phyloP scores from a whole-genome alignment of 23 red algal species.

The Gracilariopsis chorda region DNA sequence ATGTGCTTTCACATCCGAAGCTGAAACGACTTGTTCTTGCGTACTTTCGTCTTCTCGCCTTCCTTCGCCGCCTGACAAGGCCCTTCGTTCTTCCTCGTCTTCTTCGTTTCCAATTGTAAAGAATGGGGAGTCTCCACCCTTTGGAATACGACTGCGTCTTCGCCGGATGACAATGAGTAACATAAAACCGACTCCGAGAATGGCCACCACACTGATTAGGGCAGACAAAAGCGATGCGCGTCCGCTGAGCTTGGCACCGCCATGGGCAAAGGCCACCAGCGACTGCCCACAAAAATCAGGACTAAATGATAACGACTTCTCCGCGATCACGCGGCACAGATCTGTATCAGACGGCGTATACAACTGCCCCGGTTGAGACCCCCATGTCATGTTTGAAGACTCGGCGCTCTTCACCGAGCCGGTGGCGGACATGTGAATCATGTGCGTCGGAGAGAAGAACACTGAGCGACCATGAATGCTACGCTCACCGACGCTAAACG shows the following conservation, averaged over 20 bases:
- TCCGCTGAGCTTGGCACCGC: neutral
- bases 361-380: neutral
- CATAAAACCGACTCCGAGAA: conserved; percentile 8
- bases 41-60: neutral
- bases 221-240: conserved; percentile 7
- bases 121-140: neutral
- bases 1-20: neutral
- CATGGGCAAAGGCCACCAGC: neutral
- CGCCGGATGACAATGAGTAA: conserved; percentile 35
- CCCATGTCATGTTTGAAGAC: neutral
- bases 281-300: neutral
- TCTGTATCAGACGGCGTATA: neutral
- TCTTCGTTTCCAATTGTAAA: conserved; percentile 25
- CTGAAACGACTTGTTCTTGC: conserved; percentile 9
- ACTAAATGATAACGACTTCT: neutral
- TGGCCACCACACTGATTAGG: neutral
- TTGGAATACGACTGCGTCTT: neutral
- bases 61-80: conserved; percentile 17
- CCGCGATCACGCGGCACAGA: neutral
- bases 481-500: neutral
- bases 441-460: conserved; percentile 21
- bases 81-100: conserved; percentile 41
- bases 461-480: conserved; percentile 2
- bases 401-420: neutral
- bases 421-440: neutral